Evolutionary conservation across 2,329 filamentous ascomycete species (phyloP).

Genomic region (Leptosphaerulina australis): DNA sequence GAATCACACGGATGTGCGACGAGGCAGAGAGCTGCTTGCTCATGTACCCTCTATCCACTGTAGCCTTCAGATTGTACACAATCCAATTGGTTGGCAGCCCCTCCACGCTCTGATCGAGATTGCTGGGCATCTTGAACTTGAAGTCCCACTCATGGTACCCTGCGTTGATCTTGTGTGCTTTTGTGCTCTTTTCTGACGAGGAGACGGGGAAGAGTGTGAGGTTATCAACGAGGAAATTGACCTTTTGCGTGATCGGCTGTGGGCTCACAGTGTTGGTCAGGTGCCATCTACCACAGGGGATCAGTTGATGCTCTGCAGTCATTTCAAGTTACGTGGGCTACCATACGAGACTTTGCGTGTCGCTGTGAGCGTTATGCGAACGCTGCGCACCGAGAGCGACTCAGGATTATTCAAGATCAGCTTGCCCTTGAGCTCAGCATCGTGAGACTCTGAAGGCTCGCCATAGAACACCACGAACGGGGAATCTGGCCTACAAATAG

Average conservation of each 20-base stretch:
- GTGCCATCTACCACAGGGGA: conserved; percentile 38
- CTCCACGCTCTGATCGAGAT: conserved; percentile 82
- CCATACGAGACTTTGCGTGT: conserved; percentile 56
- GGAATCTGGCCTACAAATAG: conserved; percentile 51
- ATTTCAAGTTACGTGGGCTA: conserved; percentile 7
- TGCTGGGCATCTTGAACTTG: conserved; percentile 54
- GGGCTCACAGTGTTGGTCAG: conserved; percentile 48
- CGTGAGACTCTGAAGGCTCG: conserved; percentile 53
- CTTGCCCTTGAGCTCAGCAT: conserved; percentile 54
- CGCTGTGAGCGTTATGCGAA: conserved; percentile 55
- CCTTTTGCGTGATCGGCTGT: conserved; percentile 54
- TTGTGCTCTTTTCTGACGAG: conserved; percentile 41
- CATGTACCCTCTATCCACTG: conserved; percentile 84
- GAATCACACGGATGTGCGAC: conserved; percentile 63
- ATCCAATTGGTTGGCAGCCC: conserved; percentile 85
- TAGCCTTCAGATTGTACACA: conserved; percentile 89
- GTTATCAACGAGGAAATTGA: conserved; percentile 54
- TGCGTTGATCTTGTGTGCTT: conserved; percentile 57
- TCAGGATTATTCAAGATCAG: conserved; percentile 56
- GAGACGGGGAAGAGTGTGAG: conserved; percentile 52
- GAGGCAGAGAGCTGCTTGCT: conserved; percentile 83
- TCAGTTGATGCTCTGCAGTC: conserved; percentile 20
- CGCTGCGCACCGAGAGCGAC: conserved; percentile 55
- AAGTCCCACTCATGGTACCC: conserved; percentile 59
- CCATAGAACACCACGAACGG: conserved; percentile 59